Percentiles rank a stretch among this genome's conserved stretches.
phyloP scores from a whole-genome alignment of 306 rosid genomes.

The Lathyrus sativus region DNA sequence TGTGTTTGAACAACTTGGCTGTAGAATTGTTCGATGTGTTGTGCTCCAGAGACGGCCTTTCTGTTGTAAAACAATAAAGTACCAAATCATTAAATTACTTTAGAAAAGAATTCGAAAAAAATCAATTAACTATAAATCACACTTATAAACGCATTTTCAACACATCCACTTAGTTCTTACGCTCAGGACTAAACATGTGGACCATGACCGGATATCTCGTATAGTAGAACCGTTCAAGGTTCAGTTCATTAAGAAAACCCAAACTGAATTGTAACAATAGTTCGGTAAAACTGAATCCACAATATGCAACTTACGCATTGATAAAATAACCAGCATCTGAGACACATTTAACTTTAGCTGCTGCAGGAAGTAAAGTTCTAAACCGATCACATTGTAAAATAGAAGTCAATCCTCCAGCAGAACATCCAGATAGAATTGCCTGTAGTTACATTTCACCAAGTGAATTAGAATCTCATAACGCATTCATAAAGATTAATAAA shows the following conservation, averaged over 20 bases:
- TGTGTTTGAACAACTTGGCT: slow-evolving; percentile 72
- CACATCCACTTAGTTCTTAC: neutral
- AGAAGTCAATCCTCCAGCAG: slow-evolving; percentile 85
- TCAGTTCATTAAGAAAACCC: no score
- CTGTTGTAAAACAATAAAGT: slow-evolving; percentile 44
- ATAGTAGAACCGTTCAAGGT: no score
- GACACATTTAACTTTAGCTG: slow-evolving; percentile 74
- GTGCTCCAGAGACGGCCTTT: slow-evolving; percentile 72
- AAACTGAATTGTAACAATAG: no score
- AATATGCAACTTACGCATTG: slow-evolving; percentile 54
- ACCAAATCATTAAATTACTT: slow-evolving; percentile 17
- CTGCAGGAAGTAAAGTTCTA: slow-evolving; percentile 52
- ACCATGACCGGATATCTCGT: neutral
- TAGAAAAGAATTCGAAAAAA: slow-evolving; percentile 7
- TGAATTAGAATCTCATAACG: slow-evolving; percentile 3
- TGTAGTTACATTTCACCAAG: slow-evolving; percentile 37
- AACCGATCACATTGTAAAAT: slow-evolving; percentile 81
- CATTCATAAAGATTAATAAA: neutral
- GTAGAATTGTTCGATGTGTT: slow-evolving; percentile 54
- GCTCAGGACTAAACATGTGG: neutral
- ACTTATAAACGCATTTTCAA: neutral
- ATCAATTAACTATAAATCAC: neutral
- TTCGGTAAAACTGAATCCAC: no score
- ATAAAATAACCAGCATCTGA: slow-evolving; percentile 91
- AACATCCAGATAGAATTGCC: slow-evolving; percentile 92